Evolutionary conservation across 2,329 filamentous ascomycete species (phyloP).

Genomic region (Blastomyces parvus): DNA sequence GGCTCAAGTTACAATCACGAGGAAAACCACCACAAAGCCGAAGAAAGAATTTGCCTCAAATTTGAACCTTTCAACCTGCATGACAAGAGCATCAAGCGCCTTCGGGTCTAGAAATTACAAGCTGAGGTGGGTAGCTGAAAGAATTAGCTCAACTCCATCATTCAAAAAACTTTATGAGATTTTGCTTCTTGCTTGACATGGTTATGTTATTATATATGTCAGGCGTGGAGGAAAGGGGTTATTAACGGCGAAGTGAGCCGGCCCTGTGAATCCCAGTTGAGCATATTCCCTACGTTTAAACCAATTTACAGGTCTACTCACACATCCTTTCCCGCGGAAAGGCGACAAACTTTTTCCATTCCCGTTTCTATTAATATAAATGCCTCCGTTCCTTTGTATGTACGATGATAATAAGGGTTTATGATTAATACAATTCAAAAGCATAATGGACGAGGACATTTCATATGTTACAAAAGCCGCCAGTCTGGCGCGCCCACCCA

Average conservation of each 20-base stretch:
- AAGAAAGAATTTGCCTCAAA: neutral
- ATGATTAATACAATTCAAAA: neutral
- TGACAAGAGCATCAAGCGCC: neutral
- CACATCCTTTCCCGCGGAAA: neutral
- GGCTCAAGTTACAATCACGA: neutral
- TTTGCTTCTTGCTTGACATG: neutral
- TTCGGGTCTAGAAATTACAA: neutral
- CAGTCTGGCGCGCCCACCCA: neutral
- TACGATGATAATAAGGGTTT: neutral
- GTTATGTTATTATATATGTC: neutral
- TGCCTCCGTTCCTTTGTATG: neutral
- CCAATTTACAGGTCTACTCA: neutral
- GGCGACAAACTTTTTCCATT: neutral
- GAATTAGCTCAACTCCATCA: neutral
- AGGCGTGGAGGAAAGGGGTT: neutral
- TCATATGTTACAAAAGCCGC: neutral
- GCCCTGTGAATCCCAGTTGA: neutral
- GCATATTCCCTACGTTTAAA: neutral
- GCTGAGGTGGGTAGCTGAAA: neutral
- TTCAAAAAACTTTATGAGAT: neutral
- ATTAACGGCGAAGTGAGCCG: neutral
- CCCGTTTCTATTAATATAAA: neutral
- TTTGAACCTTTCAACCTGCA: neutral
- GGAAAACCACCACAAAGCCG: neutral
- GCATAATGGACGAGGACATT: neutral